phyloP scores from a whole-genome alignment of 371 early-diverging fungal species.

The Haplosporangium sp. region DNA sequence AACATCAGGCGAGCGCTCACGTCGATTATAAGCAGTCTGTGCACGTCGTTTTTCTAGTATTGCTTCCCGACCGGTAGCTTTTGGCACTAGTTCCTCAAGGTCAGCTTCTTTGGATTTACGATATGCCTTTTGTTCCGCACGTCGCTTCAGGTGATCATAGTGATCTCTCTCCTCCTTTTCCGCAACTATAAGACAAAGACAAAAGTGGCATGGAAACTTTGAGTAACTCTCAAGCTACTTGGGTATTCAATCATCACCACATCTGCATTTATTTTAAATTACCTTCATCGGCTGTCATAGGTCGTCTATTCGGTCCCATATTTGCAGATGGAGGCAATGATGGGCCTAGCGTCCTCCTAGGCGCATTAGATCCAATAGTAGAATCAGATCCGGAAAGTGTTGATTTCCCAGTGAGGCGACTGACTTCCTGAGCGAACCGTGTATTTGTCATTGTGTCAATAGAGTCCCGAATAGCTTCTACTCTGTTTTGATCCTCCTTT shows the following conservation, averaged over 20 bases:
- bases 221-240: neutral
- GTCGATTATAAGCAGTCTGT: slow-evolving; percentile 71
- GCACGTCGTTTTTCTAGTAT: slow-evolving; percentile 75
- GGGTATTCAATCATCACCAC: no score
- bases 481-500: slow-evolving; percentile 62
- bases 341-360: slow-evolving; percentile 34
- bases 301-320: slow-evolving; percentile 14
- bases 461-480: slow-evolving; percentile 69
- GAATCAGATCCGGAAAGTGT: slow-evolving; percentile 9
- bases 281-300: slow-evolving; percentile 51
- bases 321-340: slow-evolving; percentile 30
- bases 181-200: slow-evolving; percentile 42
- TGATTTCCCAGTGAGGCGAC: slow-evolving; percentile 35
- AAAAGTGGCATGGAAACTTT: neutral
- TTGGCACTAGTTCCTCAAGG: slow-evolving; percentile 87
- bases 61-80: slow-evolving; percentile 84
- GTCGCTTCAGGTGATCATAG: slow-evolving; percentile 55
- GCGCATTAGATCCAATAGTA: neutral
- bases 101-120: slow-evolving; percentile 70
- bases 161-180: slow-evolving; percentile 71
- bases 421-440: slow-evolving; percentile 54
- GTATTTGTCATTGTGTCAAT: slow-evolving; percentile 73
- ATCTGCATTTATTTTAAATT: neutral
- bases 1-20: slow-evolving; percentile 79
- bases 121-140: slow-evolving; percentile 62